Conservation (phyloP, 2,329 filamentous ascomycete species). For the Cercospora zeae-maydis region DNA sequence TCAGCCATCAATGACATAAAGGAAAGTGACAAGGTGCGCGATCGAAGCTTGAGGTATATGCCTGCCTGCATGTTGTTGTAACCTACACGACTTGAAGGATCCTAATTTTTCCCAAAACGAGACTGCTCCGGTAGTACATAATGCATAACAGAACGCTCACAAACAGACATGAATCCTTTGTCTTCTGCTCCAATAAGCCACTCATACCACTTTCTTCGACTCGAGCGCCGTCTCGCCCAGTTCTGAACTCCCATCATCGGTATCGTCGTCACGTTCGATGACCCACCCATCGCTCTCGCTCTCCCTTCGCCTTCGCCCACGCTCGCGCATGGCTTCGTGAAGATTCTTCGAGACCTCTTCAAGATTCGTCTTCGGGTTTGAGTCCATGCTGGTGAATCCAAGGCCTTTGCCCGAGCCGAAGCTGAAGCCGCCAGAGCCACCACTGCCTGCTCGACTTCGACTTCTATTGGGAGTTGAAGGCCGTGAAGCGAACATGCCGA, state of each 20-base stretch:
- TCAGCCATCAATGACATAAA: too few species aligned
- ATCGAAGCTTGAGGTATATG: not conserved
- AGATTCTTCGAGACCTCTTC: constrained; percentile 83
- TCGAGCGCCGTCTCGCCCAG: constrained; percentile 17
- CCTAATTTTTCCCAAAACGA: not conserved
- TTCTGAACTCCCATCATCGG: constrained; percentile 18
- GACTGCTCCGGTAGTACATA: not conserved
- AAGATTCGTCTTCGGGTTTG: constrained; percentile 58
- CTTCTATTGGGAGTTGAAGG: constrained; percentile 76
- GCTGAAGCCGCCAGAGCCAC: constrained; percentile 24
- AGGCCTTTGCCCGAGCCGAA: constrained; percentile 15
- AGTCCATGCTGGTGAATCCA: constrained; percentile 48
- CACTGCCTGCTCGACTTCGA: constrained; percentile 59
- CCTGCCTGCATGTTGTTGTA: not conserved
- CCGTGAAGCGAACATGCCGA: constrained; percentile 85
- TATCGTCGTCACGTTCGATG: constrained; percentile 25
- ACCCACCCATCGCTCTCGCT: constrained; percentile 29
- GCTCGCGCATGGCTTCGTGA: constrained; percentile 74
- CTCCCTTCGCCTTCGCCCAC: constrained; percentile 60
- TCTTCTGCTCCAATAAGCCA: not conserved
- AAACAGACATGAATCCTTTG: not conserved
- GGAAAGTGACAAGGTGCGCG: not conserved
- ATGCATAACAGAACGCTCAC: constrained; percentile 4
- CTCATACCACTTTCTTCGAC: constrained; percentile 25
- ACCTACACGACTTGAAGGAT: not conserved